Conservation (phyloP, 768 basidiomycete genomes). For the Termitomyces sp. region DNA sequence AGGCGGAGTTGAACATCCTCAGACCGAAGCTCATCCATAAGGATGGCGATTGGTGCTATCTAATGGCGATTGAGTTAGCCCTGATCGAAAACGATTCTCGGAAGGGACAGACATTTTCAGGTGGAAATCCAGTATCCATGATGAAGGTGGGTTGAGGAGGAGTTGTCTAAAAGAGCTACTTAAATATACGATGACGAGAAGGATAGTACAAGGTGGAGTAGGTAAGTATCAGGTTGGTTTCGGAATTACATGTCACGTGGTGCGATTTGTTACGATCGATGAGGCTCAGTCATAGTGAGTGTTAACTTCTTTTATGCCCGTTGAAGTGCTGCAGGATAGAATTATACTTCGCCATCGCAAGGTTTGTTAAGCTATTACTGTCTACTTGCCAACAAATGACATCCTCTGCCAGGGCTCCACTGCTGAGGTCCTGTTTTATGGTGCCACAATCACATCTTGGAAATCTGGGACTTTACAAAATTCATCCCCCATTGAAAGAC, state of each 20-base stretch:
- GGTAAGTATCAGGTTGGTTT: too few relatives aligned
- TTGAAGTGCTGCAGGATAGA: constrained; percentile 36
- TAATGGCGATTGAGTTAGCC: constrained; percentile 23
- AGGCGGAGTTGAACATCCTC: constrained; percentile 96
- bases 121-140: constrained; percentile 63
- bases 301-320: constrained; percentile 40
- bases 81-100: constrained; percentile 15
- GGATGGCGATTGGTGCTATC: constrained; percentile 93
- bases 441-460: constrained; percentile 89
- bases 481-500: constrained; percentile 48
- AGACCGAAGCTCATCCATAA: constrained; percentile 96
- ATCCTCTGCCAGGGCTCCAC: constrained; percentile 49
- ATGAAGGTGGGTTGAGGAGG: neutral
- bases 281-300: neutral
- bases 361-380: constrained; percentile 26
- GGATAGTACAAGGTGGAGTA: too few relatives aligned
- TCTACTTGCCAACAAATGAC: neutral
- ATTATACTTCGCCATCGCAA: constrained; percentile 59
- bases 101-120: constrained; percentile 57
- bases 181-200: neutral
- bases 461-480: constrained; percentile 39
- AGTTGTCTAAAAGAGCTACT: neutral
- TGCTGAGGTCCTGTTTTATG: constrained; percentile 66
- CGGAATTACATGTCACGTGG: neutral
- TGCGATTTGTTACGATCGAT: neutral